Evolutionary conservation across 202 grass and related monocot species (phyloP).

Genomic region (Panicum virgatum): DNA sequence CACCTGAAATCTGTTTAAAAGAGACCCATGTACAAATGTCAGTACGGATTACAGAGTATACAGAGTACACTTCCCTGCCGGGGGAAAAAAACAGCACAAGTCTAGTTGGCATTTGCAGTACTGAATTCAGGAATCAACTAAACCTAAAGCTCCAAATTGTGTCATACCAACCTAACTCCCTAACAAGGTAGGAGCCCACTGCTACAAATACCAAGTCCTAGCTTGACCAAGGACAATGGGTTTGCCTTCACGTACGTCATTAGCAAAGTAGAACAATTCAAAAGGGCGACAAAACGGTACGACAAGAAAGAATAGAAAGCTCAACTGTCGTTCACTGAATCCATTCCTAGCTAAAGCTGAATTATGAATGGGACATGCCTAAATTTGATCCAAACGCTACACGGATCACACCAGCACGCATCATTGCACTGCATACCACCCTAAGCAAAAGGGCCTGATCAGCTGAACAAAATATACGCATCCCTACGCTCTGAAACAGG

Average conservation of each 20-base stretch:
- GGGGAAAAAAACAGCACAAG: not conserved
- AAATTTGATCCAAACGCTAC: not conserved
- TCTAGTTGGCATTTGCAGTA: not conserved
- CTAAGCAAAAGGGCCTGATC: not conserved
- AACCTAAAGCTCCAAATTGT: not conserved
- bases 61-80: not conserved
- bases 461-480: not conserved
- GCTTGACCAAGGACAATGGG: not conserved
- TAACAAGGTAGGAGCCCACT: conserved; percentile 1
- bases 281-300: not conserved
- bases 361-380: not conserved
- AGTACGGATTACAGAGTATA: not conserved
- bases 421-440: not conserved
- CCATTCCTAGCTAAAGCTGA: not conserved
- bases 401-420: not conserved
- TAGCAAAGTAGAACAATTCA: not conserved
- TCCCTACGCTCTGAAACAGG: not conserved
- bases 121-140: not conserved
- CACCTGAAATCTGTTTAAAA: conserved; percentile 67
- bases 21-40: not conserved
- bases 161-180: not conserved
- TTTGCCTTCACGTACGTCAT: not conserved
- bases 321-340: not conserved
- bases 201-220: not conserved
- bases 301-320: not conserved